phyloP scores from a whole-genome alignment of 768 basidiomycete species.

The Boletus eberwhitei region DNA sequence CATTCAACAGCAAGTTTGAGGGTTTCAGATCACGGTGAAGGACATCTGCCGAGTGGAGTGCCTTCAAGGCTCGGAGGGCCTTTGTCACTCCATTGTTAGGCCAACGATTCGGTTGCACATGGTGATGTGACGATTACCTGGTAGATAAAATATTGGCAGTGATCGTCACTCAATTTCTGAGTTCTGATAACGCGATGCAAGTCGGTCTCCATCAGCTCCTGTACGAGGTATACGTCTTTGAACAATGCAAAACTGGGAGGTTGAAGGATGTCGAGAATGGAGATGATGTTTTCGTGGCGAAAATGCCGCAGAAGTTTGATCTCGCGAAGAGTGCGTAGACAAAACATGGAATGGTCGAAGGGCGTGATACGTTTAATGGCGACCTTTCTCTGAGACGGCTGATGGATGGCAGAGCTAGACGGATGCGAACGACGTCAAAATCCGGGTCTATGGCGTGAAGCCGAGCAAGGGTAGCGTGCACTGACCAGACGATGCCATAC shows the following conservation, averaged over 20 bases:
- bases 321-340: conserved; percentile 77
- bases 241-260: conserved; percentile 75
- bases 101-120: background rate
- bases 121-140: conserved; percentile 50
- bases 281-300: conserved; percentile 86
- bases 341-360: conserved; percentile 94
- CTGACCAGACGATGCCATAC: conserved; percentile 81
- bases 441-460: background rate
- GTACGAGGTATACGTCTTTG: conserved; percentile 76
- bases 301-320: conserved; percentile 92
- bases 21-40: conserved; percentile 96
- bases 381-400: conserved; percentile 76
- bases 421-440: conserved; percentile 3
- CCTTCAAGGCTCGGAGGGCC: conserved; percentile 91
- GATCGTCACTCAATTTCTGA: conserved; percentile 91
- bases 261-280: conserved; percentile 89
- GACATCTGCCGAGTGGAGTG: conserved; percentile 91
- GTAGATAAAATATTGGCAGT: conserved; percentile 97
- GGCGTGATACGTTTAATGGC: conserved; percentile 96
- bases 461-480: conserved; percentile 8
- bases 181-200: conserved; percentile 95
- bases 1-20: conserved; percentile 91
- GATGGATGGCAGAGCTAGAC: conserved; percentile 68
- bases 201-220: conserved; percentile 89
- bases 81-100: conserved; percentile 26